Base-by-base conservation (phyloP, 129 eudicot genomes). In the Kitagawia praeruptora region DNA sequence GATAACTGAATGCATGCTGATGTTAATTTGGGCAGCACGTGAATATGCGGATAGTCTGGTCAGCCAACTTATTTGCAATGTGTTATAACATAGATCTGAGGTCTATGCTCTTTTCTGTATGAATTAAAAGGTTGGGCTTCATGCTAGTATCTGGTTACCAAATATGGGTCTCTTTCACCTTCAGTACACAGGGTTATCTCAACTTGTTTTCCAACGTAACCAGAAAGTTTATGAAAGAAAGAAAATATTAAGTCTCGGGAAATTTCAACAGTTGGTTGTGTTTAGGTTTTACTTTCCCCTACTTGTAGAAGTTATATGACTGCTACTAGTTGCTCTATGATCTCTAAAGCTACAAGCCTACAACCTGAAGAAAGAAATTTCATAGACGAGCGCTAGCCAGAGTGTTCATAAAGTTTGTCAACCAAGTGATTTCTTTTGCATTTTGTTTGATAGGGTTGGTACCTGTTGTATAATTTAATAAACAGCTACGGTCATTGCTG, bases 121-220 rank as follows among this genome's bases (percentile, higher is more conserved):
- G 98, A 97, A 6, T 1, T 96, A 92, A 95, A 80, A 90, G 93
- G 79, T 87, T 92, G 83, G 98, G 98, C 23, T 92, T 95, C 87
- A 95, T 92, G 99, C 86, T 95, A 75, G 97, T 92, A 80, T 92
- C 90, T 84, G 99, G 96, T 46, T 96, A 92, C 87, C 82, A 90
- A 28, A 94, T 92, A 38, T 95, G 97, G 97, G 90, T 95, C 67
- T 96, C 99, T 73, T 95, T 95, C 86, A 92, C 99, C 49, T 95
- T 95, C 77, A 95, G 97, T 83, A 95, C 92, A 85, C 99, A 95
- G 95, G 99, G 81, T 88, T 66, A 75, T 56, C 37, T 37, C 47
- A 39, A 58, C 79, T 18, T 47, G n/a, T 48, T 70, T 38, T 19
- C 28, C 48, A 37, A 27, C 12, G 49, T 70, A 19, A 16, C 25